Conservation (phyloP, 1,284 basidiomycete species). For the Trametes hirsuta region DNA sequence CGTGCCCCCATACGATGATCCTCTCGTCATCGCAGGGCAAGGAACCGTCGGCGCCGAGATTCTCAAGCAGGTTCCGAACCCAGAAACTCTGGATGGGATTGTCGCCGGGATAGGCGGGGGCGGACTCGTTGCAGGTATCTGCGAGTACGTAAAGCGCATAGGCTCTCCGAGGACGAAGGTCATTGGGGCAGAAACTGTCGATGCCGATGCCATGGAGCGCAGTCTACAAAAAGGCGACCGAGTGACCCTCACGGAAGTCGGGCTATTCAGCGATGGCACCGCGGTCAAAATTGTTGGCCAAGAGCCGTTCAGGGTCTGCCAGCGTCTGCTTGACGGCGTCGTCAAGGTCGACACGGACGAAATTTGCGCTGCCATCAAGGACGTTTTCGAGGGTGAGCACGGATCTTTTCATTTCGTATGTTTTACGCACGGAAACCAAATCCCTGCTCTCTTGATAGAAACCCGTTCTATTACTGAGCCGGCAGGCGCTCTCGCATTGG, state of each 20-base stretch:
- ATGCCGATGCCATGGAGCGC: slow-evolving; percentile 91
- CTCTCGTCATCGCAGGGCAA: slow-evolving; percentile 96
- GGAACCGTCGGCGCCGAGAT: slow-evolving; percentile 97
- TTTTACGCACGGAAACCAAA: neutral
- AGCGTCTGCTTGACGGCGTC: slow-evolving; percentile 83
- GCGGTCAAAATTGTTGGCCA: slow-evolving; percentile 97
- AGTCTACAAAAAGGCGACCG: slow-evolving; percentile 81
- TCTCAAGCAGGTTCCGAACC: slow-evolving; percentile 80
- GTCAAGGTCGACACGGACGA: slow-evolving; percentile 94
- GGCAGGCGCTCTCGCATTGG: slow-evolving; percentile 93
- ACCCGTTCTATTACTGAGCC: slow-evolving; percentile 96
- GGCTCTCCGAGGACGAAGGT: slow-evolving; percentile 86
- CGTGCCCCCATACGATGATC: slow-evolving; percentile 98
- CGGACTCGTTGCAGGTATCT: slow-evolving; percentile 88
- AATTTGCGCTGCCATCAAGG: slow-evolving; percentile 98
- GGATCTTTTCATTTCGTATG: slow-evolving; percentile 10
- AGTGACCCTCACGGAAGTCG: slow-evolving; percentile 87
- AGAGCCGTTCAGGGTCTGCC: slow-evolving; percentile 93
- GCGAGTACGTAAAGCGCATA: slow-evolving; percentile 93
- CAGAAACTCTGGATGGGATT: slow-evolving; percentile 81
- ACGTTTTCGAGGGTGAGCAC: slow-evolving; percentile 91
- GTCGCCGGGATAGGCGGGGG: slow-evolving; percentile 95
- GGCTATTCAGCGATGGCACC: slow-evolving; percentile 98
- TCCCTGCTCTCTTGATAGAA: slow-evolving; percentile 51
- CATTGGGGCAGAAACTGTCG: slow-evolving; percentile 93